Percentiles rank a stretch among this genome's conserved stretches.
These are phyloP conservation scores for Alternaria tenuissima DNA, from an alignment of 2,329 filamentous ascomycete genomes.

Conservation along the genomic window DNA sequence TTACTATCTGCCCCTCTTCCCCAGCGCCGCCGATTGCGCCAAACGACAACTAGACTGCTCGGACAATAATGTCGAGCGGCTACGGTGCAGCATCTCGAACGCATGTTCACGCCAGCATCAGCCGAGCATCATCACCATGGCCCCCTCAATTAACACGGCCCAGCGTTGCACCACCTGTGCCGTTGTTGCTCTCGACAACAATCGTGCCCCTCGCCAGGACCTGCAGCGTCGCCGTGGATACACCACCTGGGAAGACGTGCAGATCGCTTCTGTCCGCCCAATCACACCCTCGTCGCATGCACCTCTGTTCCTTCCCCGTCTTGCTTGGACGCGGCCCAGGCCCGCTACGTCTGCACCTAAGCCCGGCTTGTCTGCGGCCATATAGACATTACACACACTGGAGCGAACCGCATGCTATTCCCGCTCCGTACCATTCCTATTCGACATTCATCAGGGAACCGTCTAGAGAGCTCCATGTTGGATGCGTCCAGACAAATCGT, in stretches of 20 bases:
- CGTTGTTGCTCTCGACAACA: constrained; percentile 17
- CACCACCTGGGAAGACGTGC: constrained; percentile 24
- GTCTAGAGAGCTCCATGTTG: not conserved
- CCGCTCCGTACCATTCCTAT: constrained; percentile 30
- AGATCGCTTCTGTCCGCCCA: constrained; percentile 28
- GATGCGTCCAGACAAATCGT: not conserved
- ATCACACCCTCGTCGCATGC: constrained; percentile 24
- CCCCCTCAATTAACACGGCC: constrained; percentile 3
- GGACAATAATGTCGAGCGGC: not conserved
- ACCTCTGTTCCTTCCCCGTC: constrained; percentile 20
- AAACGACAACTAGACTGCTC: not conserved
- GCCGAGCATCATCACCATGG: constrained; percentile 8
- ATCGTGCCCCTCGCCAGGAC: constrained; percentile 15
- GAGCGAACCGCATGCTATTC: constrained; percentile 10
- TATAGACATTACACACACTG: constrained; percentile 9
- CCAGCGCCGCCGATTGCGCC: not conserved
- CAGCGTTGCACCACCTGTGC: constrained; percentile 19
- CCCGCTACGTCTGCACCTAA: constrained; percentile 33
- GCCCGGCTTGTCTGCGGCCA: constrained; percentile 18
- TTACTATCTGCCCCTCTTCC: constrained; percentile 1
- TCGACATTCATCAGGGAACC: constrained; percentile 30
- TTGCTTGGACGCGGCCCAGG: constrained; percentile 29
- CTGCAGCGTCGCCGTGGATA: constrained; percentile 22
- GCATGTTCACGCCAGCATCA: constrained; percentile 25
- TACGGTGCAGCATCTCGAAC: constrained; percentile 3